A percentile compares a stretch with the other conserved stretches of the same genome.
Evolutionary conservation across 768 basidiomycete species (phyloP).

Genomic region (Cystobasidiopsis lactophilus): DNA sequence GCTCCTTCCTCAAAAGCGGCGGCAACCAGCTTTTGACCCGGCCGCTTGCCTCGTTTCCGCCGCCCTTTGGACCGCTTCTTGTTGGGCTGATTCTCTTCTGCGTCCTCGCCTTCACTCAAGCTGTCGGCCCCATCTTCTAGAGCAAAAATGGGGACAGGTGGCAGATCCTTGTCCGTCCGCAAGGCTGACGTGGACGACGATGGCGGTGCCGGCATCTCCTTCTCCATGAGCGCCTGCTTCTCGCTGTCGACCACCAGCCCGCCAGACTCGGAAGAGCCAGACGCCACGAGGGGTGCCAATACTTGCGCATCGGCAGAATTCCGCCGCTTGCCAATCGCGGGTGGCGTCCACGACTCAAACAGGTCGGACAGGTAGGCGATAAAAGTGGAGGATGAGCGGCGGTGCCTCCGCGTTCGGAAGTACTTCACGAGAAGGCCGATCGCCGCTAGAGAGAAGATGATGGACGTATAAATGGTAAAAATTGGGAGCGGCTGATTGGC

Average conservation of each 20-base stretch:
- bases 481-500: not conserved
- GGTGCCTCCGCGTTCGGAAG: too few species aligned
- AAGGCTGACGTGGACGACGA: not conserved
- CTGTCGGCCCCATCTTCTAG: constrained; percentile 18
- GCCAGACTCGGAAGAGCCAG: too few species aligned
- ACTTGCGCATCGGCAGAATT: too few species aligned
- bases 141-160: constrained; percentile 19
- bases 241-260: too few species aligned
- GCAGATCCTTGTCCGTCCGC: constrained; percentile 1
- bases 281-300: too few species aligned
- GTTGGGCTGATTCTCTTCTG: constrained; percentile 9
- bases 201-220: not conserved
- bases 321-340: too few species aligned
- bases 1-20: constrained; percentile 21
- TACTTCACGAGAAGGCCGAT: too few species aligned
- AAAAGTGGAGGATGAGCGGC: too few species aligned
- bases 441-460: not conserved
- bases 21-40: constrained; percentile 22
- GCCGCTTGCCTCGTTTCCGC: constrained; percentile 12
- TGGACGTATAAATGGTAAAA: not conserved
- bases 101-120: constrained; percentile 7
- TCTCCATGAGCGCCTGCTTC: not conserved
- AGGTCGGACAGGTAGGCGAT: too few species aligned
- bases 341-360: too few species aligned
- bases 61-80: constrained; percentile 11